Evolutionary conservation across 345 rosid genomes (phyloP).

Genomic region (Streptanthus diversifolius): DNA sequence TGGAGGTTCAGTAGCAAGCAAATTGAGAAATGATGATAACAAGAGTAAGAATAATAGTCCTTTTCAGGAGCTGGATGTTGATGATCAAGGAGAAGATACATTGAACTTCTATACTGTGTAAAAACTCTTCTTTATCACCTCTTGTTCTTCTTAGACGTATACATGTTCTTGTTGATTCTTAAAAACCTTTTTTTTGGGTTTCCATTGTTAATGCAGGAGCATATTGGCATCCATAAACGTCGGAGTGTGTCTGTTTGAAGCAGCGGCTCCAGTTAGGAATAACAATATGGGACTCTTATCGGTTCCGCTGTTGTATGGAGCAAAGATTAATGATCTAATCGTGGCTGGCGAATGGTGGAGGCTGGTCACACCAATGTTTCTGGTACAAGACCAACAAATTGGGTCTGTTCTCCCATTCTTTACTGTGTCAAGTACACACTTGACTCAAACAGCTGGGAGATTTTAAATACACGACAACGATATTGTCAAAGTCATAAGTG

Average conservation of each 20-base stretch:
- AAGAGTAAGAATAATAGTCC: conserved; percentile 17
- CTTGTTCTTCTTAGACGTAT: not conserved
- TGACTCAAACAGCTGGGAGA: not conserved
- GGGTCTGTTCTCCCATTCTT: conserved; percentile 73
- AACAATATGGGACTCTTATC: conserved; percentile 64
- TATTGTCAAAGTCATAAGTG: not conserved
- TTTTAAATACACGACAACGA: too few species aligned
- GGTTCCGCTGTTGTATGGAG: conserved; percentile 72
- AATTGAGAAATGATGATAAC: conserved; percentile 7
- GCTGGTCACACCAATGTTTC: conserved; percentile 96
- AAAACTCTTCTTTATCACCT: not conserved
- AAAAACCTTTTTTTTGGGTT: not conserved
- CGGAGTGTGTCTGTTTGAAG: conserved; percentile 76
- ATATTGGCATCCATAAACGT: conserved; percentile 67
- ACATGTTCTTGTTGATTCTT: not conserved
- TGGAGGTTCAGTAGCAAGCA: conserved; percentile 31
- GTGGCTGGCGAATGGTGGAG: conserved; percentile 97
- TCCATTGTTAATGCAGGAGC: conserved; percentile 43
- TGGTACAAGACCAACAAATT: conserved; percentile 88
- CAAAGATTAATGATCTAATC: conserved; percentile 83
- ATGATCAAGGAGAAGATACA: conserved; percentile 44
- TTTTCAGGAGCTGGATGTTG: conserved; percentile 20
- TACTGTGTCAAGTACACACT: conserved; percentile 26
- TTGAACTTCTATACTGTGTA: conserved; percentile 70
- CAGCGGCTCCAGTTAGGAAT: conserved; percentile 67